Conservation (phyloP, 495 filamentous ascomycete genomes). For the Penicillium egyptiacum region DNA sequence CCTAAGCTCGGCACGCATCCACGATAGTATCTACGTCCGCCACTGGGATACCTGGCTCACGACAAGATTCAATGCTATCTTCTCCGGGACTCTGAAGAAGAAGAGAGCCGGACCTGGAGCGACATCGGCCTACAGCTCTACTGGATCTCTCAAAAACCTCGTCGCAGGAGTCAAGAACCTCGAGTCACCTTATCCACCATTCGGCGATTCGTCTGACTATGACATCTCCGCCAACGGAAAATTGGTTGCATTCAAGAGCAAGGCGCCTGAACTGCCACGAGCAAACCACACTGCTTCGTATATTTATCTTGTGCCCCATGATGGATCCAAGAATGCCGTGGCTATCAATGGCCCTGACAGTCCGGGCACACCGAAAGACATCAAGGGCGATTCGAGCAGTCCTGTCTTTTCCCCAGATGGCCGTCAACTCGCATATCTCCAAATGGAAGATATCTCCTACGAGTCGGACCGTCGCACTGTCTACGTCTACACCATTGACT, state of each 20-base stretch:
- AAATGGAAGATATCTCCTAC: constrained; percentile 40
- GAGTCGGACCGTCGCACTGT: constrained; percentile 39
- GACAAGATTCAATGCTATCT: constrained; percentile 47
- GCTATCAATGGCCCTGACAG: constrained; percentile 40
- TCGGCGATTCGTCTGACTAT: constrained; percentile 43
- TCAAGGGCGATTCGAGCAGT: constrained; percentile 35
- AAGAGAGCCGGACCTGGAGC: constrained; percentile 15
- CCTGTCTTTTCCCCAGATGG: constrained; percentile 44
- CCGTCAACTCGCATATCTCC: constrained; percentile 39
- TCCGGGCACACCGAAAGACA: constrained; percentile 25
- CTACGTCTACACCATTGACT: constrained; percentile 36
- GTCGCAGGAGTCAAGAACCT: constrained; percentile 44
- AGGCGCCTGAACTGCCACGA: constrained; percentile 39
- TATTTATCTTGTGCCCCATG: constrained; percentile 42
- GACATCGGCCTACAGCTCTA: constrained; percentile 16
- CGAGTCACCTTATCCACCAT: constrained; percentile 47
- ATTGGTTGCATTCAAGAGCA: constrained; percentile 45
- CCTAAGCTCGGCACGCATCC: constrained; percentile 61
- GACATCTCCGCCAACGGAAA: constrained; percentile 42
- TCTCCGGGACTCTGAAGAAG: constrained; percentile 40
- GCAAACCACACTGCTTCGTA: constrained; percentile 42
- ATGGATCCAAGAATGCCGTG: constrained; percentile 31
- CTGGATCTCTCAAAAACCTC: constrained; percentile 40
- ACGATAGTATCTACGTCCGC: constrained; percentile 68
- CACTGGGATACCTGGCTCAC: constrained; percentile 75